Evolutionary conservation across 1,284 basidiomycete species (phyloP).

Genomic region (Trichosporon faecale): DNA sequence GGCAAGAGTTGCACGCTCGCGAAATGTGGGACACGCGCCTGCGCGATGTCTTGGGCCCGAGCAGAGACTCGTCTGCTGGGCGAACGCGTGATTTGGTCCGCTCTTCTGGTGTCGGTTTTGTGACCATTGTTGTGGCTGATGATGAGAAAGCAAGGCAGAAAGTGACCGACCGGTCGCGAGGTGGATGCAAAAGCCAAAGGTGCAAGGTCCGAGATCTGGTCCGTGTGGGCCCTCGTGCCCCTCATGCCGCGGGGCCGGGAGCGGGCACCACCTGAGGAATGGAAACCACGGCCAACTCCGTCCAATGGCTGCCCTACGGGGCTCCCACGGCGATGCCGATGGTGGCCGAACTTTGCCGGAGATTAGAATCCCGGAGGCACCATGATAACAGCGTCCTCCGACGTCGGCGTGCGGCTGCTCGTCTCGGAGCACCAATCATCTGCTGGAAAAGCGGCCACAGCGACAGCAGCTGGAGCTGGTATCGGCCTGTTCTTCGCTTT

Average conservation of each 20-base stretch:
- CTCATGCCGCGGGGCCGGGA: background rate
- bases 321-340: background rate
- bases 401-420: background rate
- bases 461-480: too few species aligned
- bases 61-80: background rate
- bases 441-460: too few species aligned
- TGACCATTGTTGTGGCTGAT: constrained; percentile 10
- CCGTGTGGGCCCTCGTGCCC: background rate
- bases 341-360: constrained; percentile 1
- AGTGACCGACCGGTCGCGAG: background rate
- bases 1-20: constrained; percentile 26
- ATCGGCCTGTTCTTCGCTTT: too few species aligned
- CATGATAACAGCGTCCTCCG: background rate
- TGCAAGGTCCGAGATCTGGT: background rate
- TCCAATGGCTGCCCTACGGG: background rate
- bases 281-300: background rate
- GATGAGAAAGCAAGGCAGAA: background rate
- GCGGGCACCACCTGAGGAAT: background rate
- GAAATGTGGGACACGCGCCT: constrained; percentile 26
- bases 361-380: background rate
- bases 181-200: background rate
- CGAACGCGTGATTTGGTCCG: background rate
- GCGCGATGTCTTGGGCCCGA: constrained; percentile 18
- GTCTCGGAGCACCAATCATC: background rate
- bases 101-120: background rate